Base-by-base conservation (phyloP, 306 rosid species). In the Inga leiocalycina region DNA sequence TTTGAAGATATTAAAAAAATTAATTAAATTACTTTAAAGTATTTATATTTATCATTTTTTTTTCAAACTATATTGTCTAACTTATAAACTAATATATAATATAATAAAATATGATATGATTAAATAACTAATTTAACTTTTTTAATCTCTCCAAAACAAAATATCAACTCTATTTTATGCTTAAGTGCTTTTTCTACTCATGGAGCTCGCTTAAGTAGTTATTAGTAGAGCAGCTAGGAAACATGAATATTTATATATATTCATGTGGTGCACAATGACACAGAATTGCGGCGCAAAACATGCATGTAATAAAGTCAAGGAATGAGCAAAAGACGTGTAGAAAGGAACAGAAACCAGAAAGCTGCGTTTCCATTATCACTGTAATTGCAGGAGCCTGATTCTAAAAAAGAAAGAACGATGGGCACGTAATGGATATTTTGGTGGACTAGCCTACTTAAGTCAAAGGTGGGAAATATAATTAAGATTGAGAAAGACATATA, bases 241-340 rank as follows among this genome's bases (percentile, higher is more conserved):
- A 66, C 34, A 32, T 16, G 71, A 34, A 32, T 66, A 32, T 66
- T 1, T 11, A 4, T 64, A 22, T 57, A 20, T 64, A 30, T 64
- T 13, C 39, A 30, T 30, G 2, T 12, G 17, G 66, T 6, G 49
- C 10, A 20, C 27, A 22, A 27, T 27, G 34, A 0, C 27, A 41
- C 30, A 43, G 11, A 80, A 82, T 79, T 87, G 84, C 81, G 90
- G 88, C 88, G 88, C 77, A 87, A 89, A 76, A 72, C 67, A 84
- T 56, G 77, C 77, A 67, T 48, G 71, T 52, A 62, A 62, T 52
- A 62, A 62, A 56, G 71, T 74, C 66, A 49, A 66, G 54, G 49
- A 65, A 34, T 35, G 81, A 81, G 17, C 80, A 67, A 80, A 65
- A 12, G 30, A 72, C 59, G 27, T 17, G 75, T 4, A 37, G n/a